Conservation (phyloP, 495 filamentous ascomycete species). For the Apiosordaria backusii region DNA sequence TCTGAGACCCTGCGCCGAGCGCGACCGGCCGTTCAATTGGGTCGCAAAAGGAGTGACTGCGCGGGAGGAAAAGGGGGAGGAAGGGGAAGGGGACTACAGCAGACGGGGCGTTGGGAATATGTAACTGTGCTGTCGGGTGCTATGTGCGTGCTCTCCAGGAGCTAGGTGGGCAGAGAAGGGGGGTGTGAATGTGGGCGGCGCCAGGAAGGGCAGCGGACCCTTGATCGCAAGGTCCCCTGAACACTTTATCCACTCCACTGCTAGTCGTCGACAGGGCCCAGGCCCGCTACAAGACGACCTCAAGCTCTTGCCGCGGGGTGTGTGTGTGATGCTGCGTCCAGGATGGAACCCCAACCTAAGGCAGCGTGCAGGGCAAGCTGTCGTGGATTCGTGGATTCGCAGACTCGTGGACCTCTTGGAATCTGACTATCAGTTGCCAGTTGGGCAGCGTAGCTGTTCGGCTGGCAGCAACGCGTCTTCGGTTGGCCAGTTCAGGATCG, state of each 20-base stretch:
- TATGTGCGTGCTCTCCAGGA: constrained; percentile 1
- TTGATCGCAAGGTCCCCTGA: not conserved
- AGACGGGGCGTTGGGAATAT: constrained; percentile 27
- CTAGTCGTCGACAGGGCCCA: not conserved
- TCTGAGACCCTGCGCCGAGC: constrained; percentile 31
- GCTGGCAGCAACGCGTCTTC: constrained; percentile 19
- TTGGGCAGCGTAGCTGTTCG: constrained; percentile 9
- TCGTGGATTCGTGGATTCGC: constrained; percentile 9
- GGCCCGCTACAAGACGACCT: not conserved
- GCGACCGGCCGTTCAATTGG: constrained; percentile 29
- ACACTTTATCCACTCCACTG: not conserved
- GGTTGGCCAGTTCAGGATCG: constrained; percentile 5
- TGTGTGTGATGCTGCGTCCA: not conserved
- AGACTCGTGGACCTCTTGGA: constrained; percentile 2
- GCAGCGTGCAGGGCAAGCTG: constrained; percentile 10
- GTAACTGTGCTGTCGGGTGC: constrained; percentile 21
- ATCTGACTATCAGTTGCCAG: not conserved
- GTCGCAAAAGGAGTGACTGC: constrained; percentile 36
- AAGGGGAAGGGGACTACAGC: constrained; percentile 25
- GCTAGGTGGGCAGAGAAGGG: not conserved
- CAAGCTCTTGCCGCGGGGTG: not conserved
- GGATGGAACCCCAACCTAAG: not conserved
- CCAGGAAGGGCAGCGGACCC: constrained; percentile 1
- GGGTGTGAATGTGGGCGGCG: constrained; percentile 3
- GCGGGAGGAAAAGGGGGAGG: constrained; percentile 25